These are phyloP conservation scores for Chalaropsis thielavioides DNA, from an alignment of 2,329 filamentous ascomycete species.

Conservation along the genomic window DNA sequence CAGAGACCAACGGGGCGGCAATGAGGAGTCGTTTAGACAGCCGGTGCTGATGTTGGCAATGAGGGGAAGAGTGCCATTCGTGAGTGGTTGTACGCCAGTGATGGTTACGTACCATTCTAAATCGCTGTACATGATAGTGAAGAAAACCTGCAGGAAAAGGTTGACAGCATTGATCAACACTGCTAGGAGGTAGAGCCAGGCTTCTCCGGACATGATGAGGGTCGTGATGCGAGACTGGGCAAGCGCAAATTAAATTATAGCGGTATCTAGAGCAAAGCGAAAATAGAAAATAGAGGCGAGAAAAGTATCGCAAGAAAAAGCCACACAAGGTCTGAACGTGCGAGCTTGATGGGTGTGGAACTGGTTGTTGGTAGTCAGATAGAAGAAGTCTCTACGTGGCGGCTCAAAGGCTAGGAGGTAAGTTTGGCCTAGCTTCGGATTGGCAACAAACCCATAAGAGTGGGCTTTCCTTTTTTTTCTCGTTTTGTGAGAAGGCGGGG, in stretches of 20 bases:
- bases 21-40: neutral
- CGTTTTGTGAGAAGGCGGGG: neutral
- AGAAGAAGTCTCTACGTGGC: slow-evolving; percentile 12
- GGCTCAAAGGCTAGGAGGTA: neutral
- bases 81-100: neutral
- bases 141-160: slow-evolving; percentile 98
- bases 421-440: slow-evolving; percentile 2
- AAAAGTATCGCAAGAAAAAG: neutral
- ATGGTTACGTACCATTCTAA: slow-evolving; percentile 73
- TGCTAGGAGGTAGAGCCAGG: slow-evolving; percentile 93
- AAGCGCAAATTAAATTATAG: neutral
- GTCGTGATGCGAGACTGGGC: neutral
- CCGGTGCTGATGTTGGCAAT: neutral
- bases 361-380: neutral
- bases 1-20: neutral
- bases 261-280: slow-evolving; percentile 1
- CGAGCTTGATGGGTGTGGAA: neutral
- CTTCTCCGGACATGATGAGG: slow-evolving; percentile 74
- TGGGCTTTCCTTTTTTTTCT: neutral
- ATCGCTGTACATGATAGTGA: slow-evolving; percentile 99
- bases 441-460: neutral
- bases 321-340: slow-evolving; percentile 7
- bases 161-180: slow-evolving; percentile 99
- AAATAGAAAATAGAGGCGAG: neutral
- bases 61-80: neutral